Conservation (phyloP, 257 asterid species). For the Misopates orontium region DNA sequence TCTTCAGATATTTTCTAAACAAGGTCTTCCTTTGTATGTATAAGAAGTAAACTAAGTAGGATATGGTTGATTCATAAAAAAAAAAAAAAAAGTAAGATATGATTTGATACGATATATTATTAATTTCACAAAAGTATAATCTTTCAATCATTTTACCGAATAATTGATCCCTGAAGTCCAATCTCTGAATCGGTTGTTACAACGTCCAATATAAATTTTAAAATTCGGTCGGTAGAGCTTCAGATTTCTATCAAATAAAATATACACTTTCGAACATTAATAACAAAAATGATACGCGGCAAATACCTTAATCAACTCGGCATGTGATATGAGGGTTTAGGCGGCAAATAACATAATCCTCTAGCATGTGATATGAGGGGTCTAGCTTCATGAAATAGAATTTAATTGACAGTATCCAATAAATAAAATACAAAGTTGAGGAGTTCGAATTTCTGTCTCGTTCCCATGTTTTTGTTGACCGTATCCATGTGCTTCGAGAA, state of each 20-base stretch:
- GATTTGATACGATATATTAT: neutral
- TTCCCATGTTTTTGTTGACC: slow-evolving; percentile 27
- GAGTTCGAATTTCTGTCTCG: slow-evolving; percentile 13
- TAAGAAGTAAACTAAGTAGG: no score
- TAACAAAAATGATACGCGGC: slow-evolving; percentile 17
- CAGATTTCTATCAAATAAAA: slow-evolving; percentile 19
- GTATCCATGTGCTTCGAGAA: slow-evolving; percentile 28
- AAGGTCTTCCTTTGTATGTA: no score
- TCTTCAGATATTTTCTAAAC: no score
- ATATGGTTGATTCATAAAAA: no score
- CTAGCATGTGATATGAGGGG: slow-evolving; percentile 38
- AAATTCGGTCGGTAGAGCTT: slow-evolving; percentile 32
- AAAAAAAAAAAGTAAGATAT: neutral
- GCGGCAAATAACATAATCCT: neutral
- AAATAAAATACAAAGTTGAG: slow-evolving; percentile 1
- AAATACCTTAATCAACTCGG: slow-evolving; percentile 28
- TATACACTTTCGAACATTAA: neutral
- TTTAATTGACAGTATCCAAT: slow-evolving; percentile 1
- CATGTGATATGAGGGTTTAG: slow-evolving; percentile 35
- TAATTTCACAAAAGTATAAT: slow-evolving; percentile 15
- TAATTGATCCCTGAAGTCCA: slow-evolving; percentile 15
- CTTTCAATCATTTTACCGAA: slow-evolving; percentile 11
- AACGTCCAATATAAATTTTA: neutral
- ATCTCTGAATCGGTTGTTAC: slow-evolving; percentile 30
- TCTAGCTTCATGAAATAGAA: slow-evolving; percentile 16